Evolutionary conservation across 495 filamentous ascomycete genomes (phyloP), one percentile per base, ranked within the genome.

Genomic region (Trichoderma erinaceum): DNA sequence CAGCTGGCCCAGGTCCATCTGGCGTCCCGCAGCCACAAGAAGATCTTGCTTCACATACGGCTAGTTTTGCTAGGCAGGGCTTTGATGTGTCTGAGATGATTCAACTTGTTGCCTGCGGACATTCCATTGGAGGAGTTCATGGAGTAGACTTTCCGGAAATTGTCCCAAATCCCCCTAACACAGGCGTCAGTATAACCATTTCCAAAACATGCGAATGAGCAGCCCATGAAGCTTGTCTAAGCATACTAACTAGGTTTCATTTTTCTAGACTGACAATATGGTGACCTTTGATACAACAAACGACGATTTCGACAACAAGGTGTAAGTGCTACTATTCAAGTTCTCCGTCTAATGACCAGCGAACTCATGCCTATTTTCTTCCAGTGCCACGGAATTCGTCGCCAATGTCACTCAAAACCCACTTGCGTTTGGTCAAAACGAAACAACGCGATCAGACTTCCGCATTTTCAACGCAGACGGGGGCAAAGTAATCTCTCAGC

Each of bases 1-100:
- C 79, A 63, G 77, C 76, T 25, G 75, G 67, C 32, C 73, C 79
- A 27, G 81, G 80, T 10, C 73, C 75, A 48, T 23, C 70, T 15
- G 80, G 81, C 23, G 80, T 82, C 2, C 81, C 81, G 10, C 68
- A 74, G 46, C 79, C 80, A 12, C 18, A 68, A 2, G 61, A 74
- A 64, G 63, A 63, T 41, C 23, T 75, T 0, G 61, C 46, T 4
- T 52, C 66, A 4, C 65, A 70, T n/a, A 70, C 46, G 3, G 67
- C 46, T 4, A 67, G 56, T 4, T 76, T 76, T 67, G 67, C 69
- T 15, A 71, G 64, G 13, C 71, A 71, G 15, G 74, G 74, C 1
- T 76, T 76, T 63, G 71, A 66, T 27, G 66, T 64, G 11, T 58
- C 58, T 7, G 69, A 74, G 44, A 81, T 82, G 69, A 84, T 86